Conservation (phyloP, 2,329 filamentous ascomycete genomes). For the Phyllosticta citriasiana region DNA sequence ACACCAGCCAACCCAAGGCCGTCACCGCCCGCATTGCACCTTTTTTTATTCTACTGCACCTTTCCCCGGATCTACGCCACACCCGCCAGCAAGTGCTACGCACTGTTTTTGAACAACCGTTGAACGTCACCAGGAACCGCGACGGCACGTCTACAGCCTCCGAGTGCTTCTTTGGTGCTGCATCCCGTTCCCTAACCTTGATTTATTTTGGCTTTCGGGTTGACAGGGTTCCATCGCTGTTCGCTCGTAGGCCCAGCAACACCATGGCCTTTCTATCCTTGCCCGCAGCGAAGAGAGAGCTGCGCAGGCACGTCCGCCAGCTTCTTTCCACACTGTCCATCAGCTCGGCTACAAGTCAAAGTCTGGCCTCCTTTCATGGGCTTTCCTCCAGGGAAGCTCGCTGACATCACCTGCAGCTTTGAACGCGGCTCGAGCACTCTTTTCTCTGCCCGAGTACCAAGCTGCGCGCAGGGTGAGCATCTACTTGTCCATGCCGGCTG, state of each 20-base stretch:
- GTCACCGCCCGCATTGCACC: neutral
- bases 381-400: neutral
- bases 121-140: neutral
- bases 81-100: neutral
- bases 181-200: neutral
- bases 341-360: slow-evolving; percentile 58
- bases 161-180: neutral
- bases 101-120: neutral
- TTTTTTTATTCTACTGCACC: neutral
- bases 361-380: slow-evolving; percentile 39
- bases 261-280: slow-evolving; percentile 39
- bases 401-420: slow-evolving; percentile 41
- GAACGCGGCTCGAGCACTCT: slow-evolving; percentile 53
- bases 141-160: neutral
- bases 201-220: neutral
- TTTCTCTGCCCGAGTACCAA: slow-evolving; percentile 62
- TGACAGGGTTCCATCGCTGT: neutral
- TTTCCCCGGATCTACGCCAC: neutral
- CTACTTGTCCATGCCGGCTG: slow-evolving; percentile 85
- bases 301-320: slow-evolving; percentile 61
- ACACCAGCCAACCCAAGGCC: neutral
- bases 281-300: slow-evolving; percentile 61
- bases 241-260: neutral
- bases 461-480: slow-evolving; percentile 68
- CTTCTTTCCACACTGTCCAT: slow-evolving; percentile 51